Base-by-base conservation (phyloP, 495 filamentous ascomycete genomes). In the Aspergillus baeticus region DNA sequence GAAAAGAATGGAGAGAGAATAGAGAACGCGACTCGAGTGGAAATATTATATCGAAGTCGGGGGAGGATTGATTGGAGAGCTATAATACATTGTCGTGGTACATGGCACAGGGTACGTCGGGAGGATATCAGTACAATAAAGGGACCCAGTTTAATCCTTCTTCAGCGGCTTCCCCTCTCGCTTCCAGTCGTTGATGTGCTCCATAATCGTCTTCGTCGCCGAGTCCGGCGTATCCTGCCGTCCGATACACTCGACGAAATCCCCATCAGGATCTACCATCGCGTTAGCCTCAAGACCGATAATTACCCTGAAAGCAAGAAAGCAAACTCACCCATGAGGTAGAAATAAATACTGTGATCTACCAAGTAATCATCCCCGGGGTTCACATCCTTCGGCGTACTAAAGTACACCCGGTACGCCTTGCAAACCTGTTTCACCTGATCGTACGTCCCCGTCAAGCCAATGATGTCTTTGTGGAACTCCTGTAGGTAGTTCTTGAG, bases 341-440 rank as follows among this genome's bases (percentile, higher is more conserved):
- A 98, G 67, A 98, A 98, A 78, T 98, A 98, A 59, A 98, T 98
- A 66, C 91, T 96, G 75, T 98, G 94, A 74, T 98, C 94, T 36
- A 98, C 94, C 58, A 98, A 71, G 73, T 98, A 98, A 70, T 98
- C 94, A 77, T 96, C 89, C 8, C 91, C 94, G 2, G 90, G 85
- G 77, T 93, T 85, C 44, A 96, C 89, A 56, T 92, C 78, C 59
- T 78, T 75, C 60, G 94, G 94, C 38, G 94, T 98, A 63, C 88
- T 92, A 68, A 98, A 98, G 76, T 98, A 98, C 34, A 98, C 94
- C 20, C 94, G 82, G 70, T 98, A 98, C 49, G 85, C 87, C 76
- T 95, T 96, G 79, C 94, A 98, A 54, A 91, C 84, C 51, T 87
- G 76, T 76, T 95, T 96, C 60, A 96, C 84, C 75, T 96, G 85